These are phyloP conservation scores for Pseudonectria buxi DNA, from an alignment of 2,329 filamentous ascomycete species.

Conservation along the genomic window DNA sequence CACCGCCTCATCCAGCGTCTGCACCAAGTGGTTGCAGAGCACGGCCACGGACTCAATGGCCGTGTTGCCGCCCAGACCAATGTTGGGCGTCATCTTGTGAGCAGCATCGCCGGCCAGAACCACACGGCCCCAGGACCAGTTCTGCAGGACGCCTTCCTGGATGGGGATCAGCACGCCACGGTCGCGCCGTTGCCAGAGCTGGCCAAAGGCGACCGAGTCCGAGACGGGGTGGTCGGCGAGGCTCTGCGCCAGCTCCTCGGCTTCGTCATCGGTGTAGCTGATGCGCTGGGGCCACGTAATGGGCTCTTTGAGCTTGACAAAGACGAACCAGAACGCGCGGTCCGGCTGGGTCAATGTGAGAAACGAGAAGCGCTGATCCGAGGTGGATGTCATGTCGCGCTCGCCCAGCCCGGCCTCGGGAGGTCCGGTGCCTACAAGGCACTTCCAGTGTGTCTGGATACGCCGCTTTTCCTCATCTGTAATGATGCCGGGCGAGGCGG, in stretches of 20 bases:
- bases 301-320: constrained; percentile 13
- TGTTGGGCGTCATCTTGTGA: constrained; percentile 26
- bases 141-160: constrained; percentile 25
- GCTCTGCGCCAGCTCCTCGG: constrained; percentile 18
- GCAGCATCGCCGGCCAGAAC: constrained; percentile 28
- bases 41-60: constrained; percentile 20
- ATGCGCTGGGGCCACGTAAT: constrained; percentile 17
- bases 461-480: constrained; percentile 13
- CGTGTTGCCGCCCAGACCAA: constrained; percentile 24
- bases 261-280: constrained; percentile 26
- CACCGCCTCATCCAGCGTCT: too few relatives aligned
- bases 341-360: constrained; percentile 7
- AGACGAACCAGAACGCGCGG: constrained; percentile 10
- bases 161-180: constrained; percentile 19
- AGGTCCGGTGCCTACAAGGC: constrained; percentile 5
- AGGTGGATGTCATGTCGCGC: constrained; percentile 5
- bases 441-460: constrained; percentile 11
- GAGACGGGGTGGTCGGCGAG: constrained; percentile 22
- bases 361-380: constrained; percentile 20
- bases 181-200: constrained; percentile 24
- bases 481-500: constrained; percentile 5
- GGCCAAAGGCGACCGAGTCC: constrained; percentile 23
- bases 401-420: constrained; percentile 6
- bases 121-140: constrained; percentile 25
- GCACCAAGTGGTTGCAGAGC: constrained; percentile 18